Conservation (phyloP, 495 filamentous ascomycete genomes). For the Podospora fimiseda region DNA sequence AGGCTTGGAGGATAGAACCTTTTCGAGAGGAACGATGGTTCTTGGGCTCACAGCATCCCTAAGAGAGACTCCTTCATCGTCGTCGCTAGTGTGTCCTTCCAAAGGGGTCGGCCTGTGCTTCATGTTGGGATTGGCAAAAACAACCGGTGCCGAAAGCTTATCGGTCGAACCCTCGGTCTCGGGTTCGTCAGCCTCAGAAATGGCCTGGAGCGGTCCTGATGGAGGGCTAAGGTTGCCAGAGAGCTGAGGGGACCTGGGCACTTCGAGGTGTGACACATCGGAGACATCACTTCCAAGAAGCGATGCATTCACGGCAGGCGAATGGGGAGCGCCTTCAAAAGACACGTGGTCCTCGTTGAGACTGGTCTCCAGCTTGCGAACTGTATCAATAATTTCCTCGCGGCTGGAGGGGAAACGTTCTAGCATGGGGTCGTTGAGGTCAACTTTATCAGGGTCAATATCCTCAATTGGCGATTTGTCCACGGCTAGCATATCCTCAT, state of each 20-base stretch:
- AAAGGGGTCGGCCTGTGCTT: slow-evolving; percentile 11
- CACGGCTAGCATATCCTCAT: not conserved
- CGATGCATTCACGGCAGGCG: slow-evolving; percentile 26
- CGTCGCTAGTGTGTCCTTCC: slow-evolving; percentile 15
- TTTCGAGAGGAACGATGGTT: not conserved
- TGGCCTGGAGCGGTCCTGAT: slow-evolving; percentile 25
- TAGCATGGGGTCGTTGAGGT: slow-evolving; percentile 45
- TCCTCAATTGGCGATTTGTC: slow-evolving; percentile 7
- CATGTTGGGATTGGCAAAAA: slow-evolving; percentile 15
- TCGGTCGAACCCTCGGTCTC: slow-evolving; percentile 10
- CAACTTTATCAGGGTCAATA: slow-evolving; percentile 21
- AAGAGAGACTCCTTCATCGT: slow-evolving; percentile 29
- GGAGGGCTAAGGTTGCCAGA: slow-evolving; percentile 19
- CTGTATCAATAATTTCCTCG: slow-evolving; percentile 38
- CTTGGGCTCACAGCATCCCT: slow-evolving; percentile 10
- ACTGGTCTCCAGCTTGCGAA: slow-evolving; percentile 40
- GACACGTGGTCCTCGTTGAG: slow-evolving; percentile 39
- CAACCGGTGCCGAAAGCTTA: slow-evolving; percentile 6
- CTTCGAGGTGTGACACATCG: slow-evolving; percentile 15
- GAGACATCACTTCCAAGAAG: slow-evolving; percentile 23
- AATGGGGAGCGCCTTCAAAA: slow-evolving; percentile 31
- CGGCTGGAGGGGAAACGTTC: slow-evolving; percentile 47
- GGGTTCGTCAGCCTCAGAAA: slow-evolving; percentile 22
- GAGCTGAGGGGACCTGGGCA: slow-evolving; percentile 13
- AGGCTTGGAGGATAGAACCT: slow-evolving; percentile 8